Evolutionary conservation across 2,329 filamentous ascomycete species (phyloP), one percentile per base, ranked within the genome.

Genomic region (Emydomyces testavorans): DNA sequence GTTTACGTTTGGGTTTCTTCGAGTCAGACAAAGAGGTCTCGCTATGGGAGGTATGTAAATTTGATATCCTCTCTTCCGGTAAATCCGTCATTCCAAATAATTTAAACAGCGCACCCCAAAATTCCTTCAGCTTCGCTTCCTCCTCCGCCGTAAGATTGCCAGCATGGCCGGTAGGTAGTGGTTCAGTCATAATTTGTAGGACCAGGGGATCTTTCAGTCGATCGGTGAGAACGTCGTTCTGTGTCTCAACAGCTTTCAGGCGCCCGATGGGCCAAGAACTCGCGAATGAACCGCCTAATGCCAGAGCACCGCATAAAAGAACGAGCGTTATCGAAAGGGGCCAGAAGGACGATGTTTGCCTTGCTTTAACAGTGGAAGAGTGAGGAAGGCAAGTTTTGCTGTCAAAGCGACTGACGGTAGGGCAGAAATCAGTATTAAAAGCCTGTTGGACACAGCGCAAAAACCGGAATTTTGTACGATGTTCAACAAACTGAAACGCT

Each of bases 61-160:
- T 37, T 15, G 24, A 37, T 16, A 21, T 21, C 4, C 8, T 31
- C 29, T 16, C 24, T 48, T 54, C 51, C 54, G 56, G 62, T 47
- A 88, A 74, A 23, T 83, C 85, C 62, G 84, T 88, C 37, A 94
- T 73, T 53, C 83, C 81, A 55, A 93, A 75, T 32, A 87, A 75
- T 46, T 83, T 82, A 54, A 93, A 75, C 29, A 87, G 75, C 46
- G 80, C 71, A 11, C 75, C 67, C 92, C 92, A 98, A 56, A 96
- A 76, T 65, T 93, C 83, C 59, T 83, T 84, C 50, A 98, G 72
- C 69, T 93, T 95, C 54, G 78, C 77, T 59, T 94, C 86, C 68
- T 98, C 81, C 53, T 95, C 89, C 2, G 79, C 66, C n/a, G 89
- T 95, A 50, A 98, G 74, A 57, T 85, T 94, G 50, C 86, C 88